Evolutionary conservation across 768 basidiomycete genomes (phyloP), one percentile per base, ranked within the genome.

Genomic region (Mycena belliarum): DNA sequence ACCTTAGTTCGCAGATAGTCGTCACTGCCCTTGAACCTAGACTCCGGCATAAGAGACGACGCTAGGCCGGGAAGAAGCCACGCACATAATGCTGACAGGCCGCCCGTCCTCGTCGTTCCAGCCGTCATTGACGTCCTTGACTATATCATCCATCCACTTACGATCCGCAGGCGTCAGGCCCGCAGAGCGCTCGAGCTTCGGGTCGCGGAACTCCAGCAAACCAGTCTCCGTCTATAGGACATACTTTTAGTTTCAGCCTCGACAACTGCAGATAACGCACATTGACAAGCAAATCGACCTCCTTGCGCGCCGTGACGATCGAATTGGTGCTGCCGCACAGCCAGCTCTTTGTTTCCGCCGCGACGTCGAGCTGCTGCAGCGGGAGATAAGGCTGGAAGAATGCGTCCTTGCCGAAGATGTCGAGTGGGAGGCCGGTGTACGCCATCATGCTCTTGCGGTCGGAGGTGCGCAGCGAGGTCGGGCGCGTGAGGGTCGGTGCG

Each of bases 371-470:
- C 73, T 99, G 95, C 71, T 99, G 97, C 2, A 99, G 72, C 0
- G 97, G 96, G 14, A 98, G 76, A 70, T 98, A 99, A 2, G 97
- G 97, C 70, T 99, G 97, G 75, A 99, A 99, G 76, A 98, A 95
- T 5, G 94, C 83, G 64, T 94, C 91, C 88, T 89, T 89, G 54
- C 95, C 95, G 52, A 96, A 97, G n/a, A 95, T 72, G 68, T 96
- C 91, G 18, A 98, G 76, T 9, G 95, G 97, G n/a, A 99, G 73
- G 21, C 97, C 97, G 68, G 94, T 83, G 70, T 93, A 99, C 15
- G 91, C 81, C 73, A 95, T 79, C 82, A 99, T 83, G 69, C 93
- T 95, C 70, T 87, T 89, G 55, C 86, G 85, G 73, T 99, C 95
- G 4, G 91, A 93, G 1, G 97, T 96, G 65, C 79, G 81, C 25